Conservation (phyloP, 2,329 filamentous ascomycete species). For the Xylaria sp. region DNA sequence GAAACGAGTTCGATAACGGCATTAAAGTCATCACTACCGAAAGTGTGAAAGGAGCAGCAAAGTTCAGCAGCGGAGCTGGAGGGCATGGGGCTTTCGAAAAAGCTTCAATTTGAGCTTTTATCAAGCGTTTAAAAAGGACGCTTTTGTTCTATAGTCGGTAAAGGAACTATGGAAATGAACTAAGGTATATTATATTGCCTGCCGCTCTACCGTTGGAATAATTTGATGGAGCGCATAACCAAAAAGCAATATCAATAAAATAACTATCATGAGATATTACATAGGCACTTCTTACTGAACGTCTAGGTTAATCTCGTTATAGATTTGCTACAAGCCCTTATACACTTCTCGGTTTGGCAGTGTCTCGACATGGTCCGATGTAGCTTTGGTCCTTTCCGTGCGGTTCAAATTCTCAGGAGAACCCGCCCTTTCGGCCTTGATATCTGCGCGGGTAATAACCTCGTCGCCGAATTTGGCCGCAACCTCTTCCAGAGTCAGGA, state of each 20-base stretch:
- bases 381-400: slow-evolving; percentile 4
- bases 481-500: slow-evolving; percentile 50
- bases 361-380: slow-evolving; percentile 13
- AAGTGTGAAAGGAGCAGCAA: slow-evolving; percentile 21
- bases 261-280: background rate
- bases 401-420: background rate
- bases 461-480: slow-evolving; percentile 51
- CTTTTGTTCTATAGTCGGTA: background rate
- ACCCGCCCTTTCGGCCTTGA: slow-evolving; percentile 1
- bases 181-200: too few relatives aligned
- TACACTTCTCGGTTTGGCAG: slow-evolving; percentile 6
- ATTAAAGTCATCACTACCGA: slow-evolving; percentile 22
- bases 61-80: slow-evolving; percentile 18
- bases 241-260: background rate
- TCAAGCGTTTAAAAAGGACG: background rate
- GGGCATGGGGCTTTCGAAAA: slow-evolving; percentile 14
- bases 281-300: background rate
- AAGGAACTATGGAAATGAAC: background rate
- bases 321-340: background rate
- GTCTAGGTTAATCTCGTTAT: background rate
- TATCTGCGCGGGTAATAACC: slow-evolving; percentile 21
- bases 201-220: too few relatives aligned
- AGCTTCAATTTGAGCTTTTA: background rate
- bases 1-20: slow-evolving; percentile 21
- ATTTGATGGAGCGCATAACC: too few relatives aligned